Base-by-base conservation (phyloP, 2,329 filamentous ascomycete species). In the Arachnomyces sp. region DNA sequence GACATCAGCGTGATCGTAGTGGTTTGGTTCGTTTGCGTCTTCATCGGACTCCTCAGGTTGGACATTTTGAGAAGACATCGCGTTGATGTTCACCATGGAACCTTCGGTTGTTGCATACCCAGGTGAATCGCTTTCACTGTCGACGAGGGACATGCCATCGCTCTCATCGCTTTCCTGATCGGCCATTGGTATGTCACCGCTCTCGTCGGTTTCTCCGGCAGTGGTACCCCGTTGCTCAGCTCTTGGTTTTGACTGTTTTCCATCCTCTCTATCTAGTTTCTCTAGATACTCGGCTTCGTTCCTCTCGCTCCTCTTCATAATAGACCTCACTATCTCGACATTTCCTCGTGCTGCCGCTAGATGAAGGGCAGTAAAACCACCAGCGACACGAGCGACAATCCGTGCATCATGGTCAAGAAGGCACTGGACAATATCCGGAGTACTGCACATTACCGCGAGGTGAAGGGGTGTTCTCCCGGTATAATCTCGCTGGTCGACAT, bases 281-380 rank as follows among this genome's bases (percentile, higher is more conserved):
- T 37, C 43, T 11, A 39, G n/a, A 34, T 46, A 29, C 31, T 42
- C 41, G 17, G 36, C 39, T 36, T 88, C 81, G 45, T 92, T 92
- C 21, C 74, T 72, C 42, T 77, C 74, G 18, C 47, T 50, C 34
- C 48, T 45, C 28, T 33, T 34, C 9, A 94, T 74, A 9, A 94
- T 66, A 6, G 80, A 76, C 45, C 74, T 80, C 48, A 92, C 72
- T 46, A 92, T 89, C 13, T 81, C 77, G 1, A 66, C 56, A 47
- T 78, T 66, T 1, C 87, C 87, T 15, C 82, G 74, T 33, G 78
- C 74, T 13, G 85, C 84, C 13, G 86, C 86, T 21, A 93, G 67
- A 59, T 94, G 87, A n/a, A 94, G 70, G 7, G 86, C 83, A 2
- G 86, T 93, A 49, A 78, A 76, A 3, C 87, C 87, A 58, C 92